A percentile compares a stretch with the other conserved stretches of the same genome.
Conservation (phyloP, 2,329 filamentous ascomycete species). For the Botryosphaeria dothidea region DNA sequence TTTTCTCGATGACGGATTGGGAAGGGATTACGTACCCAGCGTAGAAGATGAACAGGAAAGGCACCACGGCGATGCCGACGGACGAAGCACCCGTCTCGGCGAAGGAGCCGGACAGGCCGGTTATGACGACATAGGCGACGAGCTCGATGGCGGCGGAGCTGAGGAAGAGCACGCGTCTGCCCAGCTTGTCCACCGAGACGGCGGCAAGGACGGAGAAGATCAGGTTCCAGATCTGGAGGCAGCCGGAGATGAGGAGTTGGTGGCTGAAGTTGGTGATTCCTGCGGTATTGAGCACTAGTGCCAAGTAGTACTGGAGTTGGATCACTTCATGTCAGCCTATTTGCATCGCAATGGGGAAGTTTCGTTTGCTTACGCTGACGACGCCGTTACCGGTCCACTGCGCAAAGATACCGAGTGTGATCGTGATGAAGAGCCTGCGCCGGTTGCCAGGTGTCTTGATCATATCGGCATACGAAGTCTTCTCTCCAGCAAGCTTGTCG, state of each 20-base stretch:
- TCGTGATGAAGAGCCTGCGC: conserved; percentile 54
- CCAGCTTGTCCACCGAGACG: conserved; percentile 37
- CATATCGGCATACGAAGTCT: conserved; percentile 47
- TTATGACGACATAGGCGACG: conserved; percentile 36
- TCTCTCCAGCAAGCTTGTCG: conserved; percentile 50
- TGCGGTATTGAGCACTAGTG: conserved; percentile 32
- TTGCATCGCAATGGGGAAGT: too few relatives aligned
- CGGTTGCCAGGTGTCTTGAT: conserved; percentile 54
- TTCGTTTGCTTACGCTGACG: too few relatives aligned
- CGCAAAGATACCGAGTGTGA: conserved; percentile 57
- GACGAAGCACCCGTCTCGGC: neutral
- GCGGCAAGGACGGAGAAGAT: conserved; percentile 52
- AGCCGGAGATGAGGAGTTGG: conserved; percentile 45
- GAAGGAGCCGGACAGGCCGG: conserved; percentile 2
- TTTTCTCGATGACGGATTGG: too few relatives aligned
- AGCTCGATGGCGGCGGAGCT: conserved; percentile 42
- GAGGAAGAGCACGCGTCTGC: conserved; percentile 37
- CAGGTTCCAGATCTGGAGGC: conserved; percentile 63
- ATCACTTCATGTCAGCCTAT: too few relatives aligned
- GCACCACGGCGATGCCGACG: conserved; percentile 33
- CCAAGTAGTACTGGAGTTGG: conserved; percentile 45
- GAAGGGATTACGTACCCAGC: conserved; percentile 10
- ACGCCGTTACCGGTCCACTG: conserved; percentile 60
- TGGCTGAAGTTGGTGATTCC: conserved; percentile 36
- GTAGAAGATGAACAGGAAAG: conserved; percentile 29